These are phyloP conservation scores for Emergomyces orientalis DNA, from an alignment of 2,329 filamentous ascomycete species.

Conservation along the genomic window DNA sequence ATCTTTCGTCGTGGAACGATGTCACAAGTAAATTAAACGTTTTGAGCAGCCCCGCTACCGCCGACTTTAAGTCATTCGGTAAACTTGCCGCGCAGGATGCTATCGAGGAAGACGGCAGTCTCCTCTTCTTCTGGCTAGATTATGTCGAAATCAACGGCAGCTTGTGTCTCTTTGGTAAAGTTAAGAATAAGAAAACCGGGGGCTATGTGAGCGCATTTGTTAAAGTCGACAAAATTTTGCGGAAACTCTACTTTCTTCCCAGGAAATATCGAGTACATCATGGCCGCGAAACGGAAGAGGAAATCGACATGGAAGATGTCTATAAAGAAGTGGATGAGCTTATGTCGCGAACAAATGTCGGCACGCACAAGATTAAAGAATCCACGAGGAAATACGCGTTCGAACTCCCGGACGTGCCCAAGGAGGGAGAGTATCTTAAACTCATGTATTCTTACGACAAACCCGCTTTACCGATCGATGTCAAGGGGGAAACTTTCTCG, in stretches of 20 bases:
- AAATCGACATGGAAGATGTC: constrained; percentile 78
- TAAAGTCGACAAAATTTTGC: constrained; percentile 87
- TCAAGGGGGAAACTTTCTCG: constrained; percentile 79
- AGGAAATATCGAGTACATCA: constrained; percentile 52
- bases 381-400: constrained; percentile 91
- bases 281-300: constrained; percentile 62
- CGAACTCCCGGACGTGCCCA: constrained; percentile 76
- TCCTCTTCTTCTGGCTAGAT: constrained; percentile 95
- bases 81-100: constrained; percentile 78
- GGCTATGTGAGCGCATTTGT: constrained; percentile 84
- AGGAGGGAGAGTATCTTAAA: constrained; percentile 85
- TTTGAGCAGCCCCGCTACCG: constrained; percentile 60
- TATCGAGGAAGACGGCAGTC: constrained; percentile 84
- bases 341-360: constrained; percentile 79
- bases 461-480: constrained; percentile 58
- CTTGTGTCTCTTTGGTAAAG: constrained; percentile 91
- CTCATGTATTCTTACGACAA: constrained; percentile 93
- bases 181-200: constrained; percentile 74
- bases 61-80: constrained; percentile 53
- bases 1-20: constrained; percentile 79
- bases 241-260: constrained; percentile 88
- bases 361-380: constrained; percentile 86
- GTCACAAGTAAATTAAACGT: constrained; percentile 81
- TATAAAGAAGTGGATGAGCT: constrained; percentile 80
- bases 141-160: constrained; percentile 88